Conservation (phyloP, 345 rosid species). For the Combretum micranthum region DNA sequence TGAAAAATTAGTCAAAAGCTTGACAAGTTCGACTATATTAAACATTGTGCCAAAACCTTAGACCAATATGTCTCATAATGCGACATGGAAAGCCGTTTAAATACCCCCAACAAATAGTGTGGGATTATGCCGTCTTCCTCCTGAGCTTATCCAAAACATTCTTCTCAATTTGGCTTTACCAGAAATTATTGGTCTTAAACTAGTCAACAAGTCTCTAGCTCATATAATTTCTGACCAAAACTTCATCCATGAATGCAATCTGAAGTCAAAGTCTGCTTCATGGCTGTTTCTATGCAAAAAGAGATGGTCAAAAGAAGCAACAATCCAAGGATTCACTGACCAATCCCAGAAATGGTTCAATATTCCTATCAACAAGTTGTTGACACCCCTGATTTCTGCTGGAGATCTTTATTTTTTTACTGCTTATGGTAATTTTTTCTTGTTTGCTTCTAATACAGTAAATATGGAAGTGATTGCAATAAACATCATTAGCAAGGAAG, state of each 20-base stretch:
- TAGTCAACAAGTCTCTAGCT: conserved; percentile 39
- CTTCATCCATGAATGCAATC: conserved; percentile 50
- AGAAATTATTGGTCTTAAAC: conserved; percentile 48
- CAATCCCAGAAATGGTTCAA: conserved; percentile 51
- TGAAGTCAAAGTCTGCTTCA: conserved; percentile 30
- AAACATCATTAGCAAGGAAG: conserved; percentile 33
- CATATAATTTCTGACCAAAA: conserved; percentile 40
- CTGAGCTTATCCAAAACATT: conserved; percentile 64
- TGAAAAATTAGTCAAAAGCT: too few relatives aligned
- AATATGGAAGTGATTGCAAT: conserved; percentile 48
- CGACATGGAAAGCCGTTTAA: conserved; percentile 20
- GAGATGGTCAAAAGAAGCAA: conserved; percentile 58
- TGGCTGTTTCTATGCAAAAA: conserved; percentile 74
- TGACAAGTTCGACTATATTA: neutral
- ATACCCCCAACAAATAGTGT: conserved; percentile 18
- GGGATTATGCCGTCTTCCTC: conserved; percentile 74
- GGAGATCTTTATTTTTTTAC: conserved; percentile 53
- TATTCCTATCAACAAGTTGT: conserved; percentile 34
- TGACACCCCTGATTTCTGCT: conserved; percentile 28
- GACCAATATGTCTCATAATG: neutral
- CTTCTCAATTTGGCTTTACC: conserved; percentile 52
- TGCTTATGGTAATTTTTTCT: conserved; percentile 44
- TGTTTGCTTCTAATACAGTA: conserved; percentile 51
- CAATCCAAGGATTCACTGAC: conserved; percentile 44
- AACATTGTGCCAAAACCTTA: neutral